Base-by-base conservation (phyloP, 371 early-diverging fungal genomes). In the Blastocladiella emersonii region DNA sequence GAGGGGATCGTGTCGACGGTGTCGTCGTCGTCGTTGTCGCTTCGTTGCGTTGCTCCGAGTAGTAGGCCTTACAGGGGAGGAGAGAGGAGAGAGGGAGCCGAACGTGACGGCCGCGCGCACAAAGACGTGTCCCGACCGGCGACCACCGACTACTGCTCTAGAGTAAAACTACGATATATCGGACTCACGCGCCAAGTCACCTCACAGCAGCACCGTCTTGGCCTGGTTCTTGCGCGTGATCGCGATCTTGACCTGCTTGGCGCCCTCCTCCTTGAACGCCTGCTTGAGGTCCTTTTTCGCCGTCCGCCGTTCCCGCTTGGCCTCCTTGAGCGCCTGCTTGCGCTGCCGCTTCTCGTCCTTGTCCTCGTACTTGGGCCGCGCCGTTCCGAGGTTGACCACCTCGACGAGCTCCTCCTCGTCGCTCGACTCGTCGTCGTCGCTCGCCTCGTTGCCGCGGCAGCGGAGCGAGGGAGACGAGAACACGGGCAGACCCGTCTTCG, bases 331-430 rank as follows among this genome's bases (percentile, higher is more conserved):
- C 34, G 82, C 82, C 63, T 78, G 82, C 74, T 95, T 95, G 62
- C 96, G 82, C 63, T 78, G 78, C 70, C 85, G 87, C 82, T 92
- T 92, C 62, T 95, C 93, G 62, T 92, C 95, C 65, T 79, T 81
- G 12, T 85, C 79, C 77, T 95, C 96, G 15, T 66, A 66, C 67
- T 86, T 86, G 57, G 77, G 67, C 64, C 96, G 77, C 19, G 87
- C 76, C 27, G 53, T 56, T 34, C 82, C 81, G 56, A 66, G 67
- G 70, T 82, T 80, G 35, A 66, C 67, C 30, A 1, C 34, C 64
- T 64, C 25, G 27, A 39, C 36, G 36, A 34, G 17, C 41, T 23
- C 34, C 4, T 35, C 30, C 1, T 61, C 48, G 0, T 48, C 56
- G 0, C 8, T 12, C 13, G 35, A 32, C 34, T 10, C 44, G 3